phyloP scores from a whole-genome alignment of 768 basidiomycete genomes.

The Porphyrellus cyaneotinctus region DNA sequence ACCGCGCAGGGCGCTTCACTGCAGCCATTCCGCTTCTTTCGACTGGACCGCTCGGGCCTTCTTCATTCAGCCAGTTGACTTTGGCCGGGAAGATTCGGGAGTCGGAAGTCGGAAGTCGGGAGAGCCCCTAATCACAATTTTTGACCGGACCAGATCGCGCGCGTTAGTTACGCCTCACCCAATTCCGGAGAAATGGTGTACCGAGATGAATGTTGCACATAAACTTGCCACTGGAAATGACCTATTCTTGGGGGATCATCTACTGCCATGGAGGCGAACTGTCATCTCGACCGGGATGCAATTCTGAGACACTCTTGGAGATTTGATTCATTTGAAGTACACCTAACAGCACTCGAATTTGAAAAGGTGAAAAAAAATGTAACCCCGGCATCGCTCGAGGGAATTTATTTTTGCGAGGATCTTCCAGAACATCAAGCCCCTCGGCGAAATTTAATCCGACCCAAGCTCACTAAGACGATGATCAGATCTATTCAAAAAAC shows the following conservation, averaged over 20 bases:
- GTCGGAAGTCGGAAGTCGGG: background rate
- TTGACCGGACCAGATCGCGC: background rate
- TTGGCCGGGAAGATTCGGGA: background rate
- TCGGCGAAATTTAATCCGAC: background rate
- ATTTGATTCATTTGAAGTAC: no score
- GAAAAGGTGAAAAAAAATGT: background rate
- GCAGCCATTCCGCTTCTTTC: no score
- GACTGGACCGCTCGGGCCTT: background rate
- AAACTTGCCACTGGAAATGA: slow-evolving; percentile 17
- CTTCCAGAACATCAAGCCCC: background rate
- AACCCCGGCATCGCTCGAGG: background rate
- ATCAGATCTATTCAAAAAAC: background rate
- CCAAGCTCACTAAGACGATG: background rate
- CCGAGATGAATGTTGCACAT: slow-evolving; percentile 14
- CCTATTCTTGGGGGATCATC: slow-evolving; percentile 15
- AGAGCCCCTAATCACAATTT: background rate
- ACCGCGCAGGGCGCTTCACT: background rate
- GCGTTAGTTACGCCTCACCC: no score
- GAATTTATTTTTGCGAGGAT: background rate
- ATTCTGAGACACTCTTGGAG: background rate
- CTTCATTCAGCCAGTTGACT: background rate
- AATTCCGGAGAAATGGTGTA: background rate
- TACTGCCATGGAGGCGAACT: slow-evolving; percentile 11
- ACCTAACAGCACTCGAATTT: slow-evolving; percentile 2
- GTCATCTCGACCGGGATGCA: slow-evolving; percentile 1